Evolutionary conservation across 2,329 filamentous ascomycete species (phyloP), one percentile per base, ranked within the genome.

Genomic region (Fusarium kyushuense): DNA sequence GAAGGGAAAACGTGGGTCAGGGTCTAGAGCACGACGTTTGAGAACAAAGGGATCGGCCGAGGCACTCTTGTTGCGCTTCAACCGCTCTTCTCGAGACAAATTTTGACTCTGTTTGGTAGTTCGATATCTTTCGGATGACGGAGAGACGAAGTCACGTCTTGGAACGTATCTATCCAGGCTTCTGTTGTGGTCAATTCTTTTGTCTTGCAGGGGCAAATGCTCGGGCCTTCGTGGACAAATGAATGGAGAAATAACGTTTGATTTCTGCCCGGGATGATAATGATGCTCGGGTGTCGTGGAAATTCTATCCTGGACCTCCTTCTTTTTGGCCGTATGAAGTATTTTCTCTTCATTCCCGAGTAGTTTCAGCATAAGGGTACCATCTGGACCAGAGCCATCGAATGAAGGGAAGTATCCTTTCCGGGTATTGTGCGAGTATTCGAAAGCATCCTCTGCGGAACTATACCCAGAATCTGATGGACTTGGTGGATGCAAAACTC

Each of bases 151-250:
- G 35, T 81, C 76, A 60, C 84, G 78, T 11, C 75, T 74, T 14
- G 86, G 83, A 6, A 88, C 78, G 66, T 87, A 88, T 46, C 86
- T 83, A 67, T 88, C 85, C 5, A 80, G 76, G 7, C 62, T 61
- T 11, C 58, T 52, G 19, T 65, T 63, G 32, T 43, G 13, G 19
- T 67, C 41, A 32, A 60, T 25, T 11, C 53, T 57, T 46, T 42
- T 67, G 27, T 57, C 52, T 38, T 48, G 45, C 25, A 64, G 45
- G 8, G 51, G 54, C 16, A 45, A 43, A 3, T 33, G 32, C 11
- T 16, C 54, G 12, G 63, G 19, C 8, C 27, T 48, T 30, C 54
- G 32, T 3, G 54, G 40, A 27, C 56, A 70, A 21, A 70, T 49
- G 30, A 70, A 70, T 6, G 67, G 67, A 19, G 67, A 70, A 42